Evolutionary conservation across 2,329 filamentous ascomycete species (phyloP).

Genomic region (Penicillium sp.): DNA sequence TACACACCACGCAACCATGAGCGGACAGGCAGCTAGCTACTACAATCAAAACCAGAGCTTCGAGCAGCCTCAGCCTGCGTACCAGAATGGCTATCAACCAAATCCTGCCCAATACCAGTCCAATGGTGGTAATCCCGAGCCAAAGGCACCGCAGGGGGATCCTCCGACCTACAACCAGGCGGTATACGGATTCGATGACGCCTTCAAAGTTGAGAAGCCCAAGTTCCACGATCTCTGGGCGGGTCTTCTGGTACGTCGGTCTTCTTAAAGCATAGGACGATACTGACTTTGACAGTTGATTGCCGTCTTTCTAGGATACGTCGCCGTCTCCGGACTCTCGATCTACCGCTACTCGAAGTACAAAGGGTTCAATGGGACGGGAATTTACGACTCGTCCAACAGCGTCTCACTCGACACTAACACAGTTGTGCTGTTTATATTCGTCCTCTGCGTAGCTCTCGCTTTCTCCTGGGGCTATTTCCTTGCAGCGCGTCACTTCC

Average conservation of each 20-base stretch:
- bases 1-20: constrained; percentile 32
- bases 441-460: constrained; percentile 74
- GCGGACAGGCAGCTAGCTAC: constrained; percentile 44
- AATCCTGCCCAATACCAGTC: constrained; percentile 24
- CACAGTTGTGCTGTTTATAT: constrained; percentile 82
- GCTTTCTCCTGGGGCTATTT: constrained; percentile 80
- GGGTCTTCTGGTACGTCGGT: constrained; percentile 68
- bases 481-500: constrained; percentile 73
- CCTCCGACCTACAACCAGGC: constrained; percentile 38
- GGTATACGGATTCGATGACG: constrained; percentile 69
- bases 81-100: constrained; percentile 23
- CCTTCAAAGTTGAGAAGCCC: constrained; percentile 80
- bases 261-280: background rate
- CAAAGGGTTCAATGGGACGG: constrained; percentile 67
- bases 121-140: constrained; percentile 22
- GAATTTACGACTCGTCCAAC: constrained; percentile 73
- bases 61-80: constrained; percentile 25
- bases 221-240: constrained; percentile 94
- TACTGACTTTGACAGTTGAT: constrained; percentile 60
- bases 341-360: constrained; percentile 75
- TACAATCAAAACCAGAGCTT: constrained; percentile 38
- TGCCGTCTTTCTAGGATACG: constrained; percentile 72
- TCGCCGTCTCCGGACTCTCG: constrained; percentile 74
- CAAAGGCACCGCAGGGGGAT: constrained; percentile 33
- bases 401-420: constrained; percentile 76